Percentiles rank a stretch among this genome's conserved stretches.
These are phyloP conservation scores for Alternaria sp. DNA, from an alignment of 2,329 filamentous ascomycete genomes.

Conservation along the genomic window DNA sequence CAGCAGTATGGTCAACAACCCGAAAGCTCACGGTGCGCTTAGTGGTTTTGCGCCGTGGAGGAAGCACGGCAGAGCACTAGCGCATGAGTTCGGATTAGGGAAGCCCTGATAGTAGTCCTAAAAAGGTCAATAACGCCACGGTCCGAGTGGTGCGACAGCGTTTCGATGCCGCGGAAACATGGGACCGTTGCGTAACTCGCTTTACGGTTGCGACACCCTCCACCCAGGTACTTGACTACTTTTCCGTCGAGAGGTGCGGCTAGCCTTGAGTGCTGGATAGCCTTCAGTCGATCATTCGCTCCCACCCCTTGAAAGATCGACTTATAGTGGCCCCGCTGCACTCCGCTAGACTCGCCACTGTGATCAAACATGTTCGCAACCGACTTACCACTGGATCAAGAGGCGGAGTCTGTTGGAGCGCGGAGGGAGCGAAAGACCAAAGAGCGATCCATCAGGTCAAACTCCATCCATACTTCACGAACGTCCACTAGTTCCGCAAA, in stretches of 20 bases:
- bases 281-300: conserved; percentile 7
- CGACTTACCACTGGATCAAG: conserved; percentile 47
- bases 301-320: conserved; percentile 18
- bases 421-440: conserved; percentile 43
- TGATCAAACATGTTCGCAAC: conserved; percentile 46
- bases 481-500: conserved; percentile 35
- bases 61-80: conserved; percentile 8
- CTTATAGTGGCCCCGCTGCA: conserved; percentile 21
- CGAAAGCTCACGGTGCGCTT: conserved; percentile 7
- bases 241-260: conserved; percentile 21
- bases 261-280: conserved; percentile 5
- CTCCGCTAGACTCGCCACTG: conserved; percentile 12
- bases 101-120: conserved; percentile 16
- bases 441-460: conserved; percentile 30
- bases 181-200: conserved; percentile 32
- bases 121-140: conserved; percentile 41
- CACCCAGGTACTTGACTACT: conserved; percentile 30
- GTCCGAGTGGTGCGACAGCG: conserved; percentile 29
- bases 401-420: conserved; percentile 47
- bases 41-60: neutral
- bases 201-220: conserved; percentile 27
- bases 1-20: conserved; percentile 14
- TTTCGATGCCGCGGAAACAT: conserved; percentile 24
- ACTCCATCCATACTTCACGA: conserved; percentile 35
- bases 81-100: conserved; percentile 16